These are phyloP conservation scores for Ophiosphaerella korrae DNA, from an alignment of 2,329 filamentous ascomycete genomes.

Conservation along the genomic window DNA sequence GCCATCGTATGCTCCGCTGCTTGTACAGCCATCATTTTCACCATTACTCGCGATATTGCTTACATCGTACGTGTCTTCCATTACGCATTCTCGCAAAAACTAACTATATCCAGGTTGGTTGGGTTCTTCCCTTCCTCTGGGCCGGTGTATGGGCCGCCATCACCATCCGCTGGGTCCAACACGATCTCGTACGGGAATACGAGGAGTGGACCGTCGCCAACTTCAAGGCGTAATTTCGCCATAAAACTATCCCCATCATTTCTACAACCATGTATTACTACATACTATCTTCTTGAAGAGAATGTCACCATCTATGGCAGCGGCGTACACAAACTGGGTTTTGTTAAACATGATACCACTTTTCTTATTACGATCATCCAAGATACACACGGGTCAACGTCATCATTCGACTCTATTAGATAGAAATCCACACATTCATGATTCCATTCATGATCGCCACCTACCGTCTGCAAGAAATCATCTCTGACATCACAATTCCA, in stretches of 20 bases:
- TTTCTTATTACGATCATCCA: not conserved
- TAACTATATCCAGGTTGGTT: slow-evolving; percentile 47
- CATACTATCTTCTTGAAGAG: not conserved
- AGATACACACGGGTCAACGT: not conserved
- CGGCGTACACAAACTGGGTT: slow-evolving; percentile 9
- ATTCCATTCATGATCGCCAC: not conserved
- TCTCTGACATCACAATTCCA: not conserved
- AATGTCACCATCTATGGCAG: slow-evolving; percentile 1
- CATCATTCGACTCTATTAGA: not conserved
- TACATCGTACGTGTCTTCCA: slow-evolving; percentile 49
- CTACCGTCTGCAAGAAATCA: not conserved
- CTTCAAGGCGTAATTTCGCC: slow-evolving; percentile 41
- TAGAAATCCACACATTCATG: not conserved
- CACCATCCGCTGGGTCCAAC: slow-evolving; percentile 55
- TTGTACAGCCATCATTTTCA: slow-evolving; percentile 55
- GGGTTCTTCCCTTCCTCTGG: slow-evolving; percentile 57
- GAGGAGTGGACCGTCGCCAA: slow-evolving; percentile 43
- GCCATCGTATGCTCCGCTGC: slow-evolving; percentile 48
- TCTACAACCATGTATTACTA: slow-evolving; percentile 7
- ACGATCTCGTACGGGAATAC: slow-evolving; percentile 42
- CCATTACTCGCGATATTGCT: slow-evolving; percentile 53
- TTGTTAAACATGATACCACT: slow-evolving; percentile 4
- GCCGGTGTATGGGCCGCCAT: slow-evolving; percentile 53
- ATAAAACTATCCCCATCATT: not conserved
- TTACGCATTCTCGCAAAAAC: not conserved